A percentile compares a stretch with the other conserved stretches of the same genome.
These are phyloP conservation scores for Eimeria acervulina DNA, from an alignment of 169 alveolate species.

Conservation along the genomic window DNA sequence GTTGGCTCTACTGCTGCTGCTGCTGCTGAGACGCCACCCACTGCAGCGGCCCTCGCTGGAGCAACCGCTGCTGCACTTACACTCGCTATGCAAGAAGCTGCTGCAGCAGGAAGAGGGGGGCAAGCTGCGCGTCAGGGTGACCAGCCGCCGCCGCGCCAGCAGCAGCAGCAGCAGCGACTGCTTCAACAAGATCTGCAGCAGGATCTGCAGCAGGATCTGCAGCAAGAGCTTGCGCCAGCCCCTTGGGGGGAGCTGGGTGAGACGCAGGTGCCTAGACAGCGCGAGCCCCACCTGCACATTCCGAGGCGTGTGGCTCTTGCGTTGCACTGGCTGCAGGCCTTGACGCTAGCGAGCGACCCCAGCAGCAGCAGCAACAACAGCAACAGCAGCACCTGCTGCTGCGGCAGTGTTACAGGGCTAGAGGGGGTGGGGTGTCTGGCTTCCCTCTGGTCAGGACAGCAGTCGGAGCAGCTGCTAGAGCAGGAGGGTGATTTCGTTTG, in stretches of 20 bases:
- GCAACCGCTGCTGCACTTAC: constrained; percentile 57
- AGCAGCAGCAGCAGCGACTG: background rate
- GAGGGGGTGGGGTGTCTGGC: constrained; percentile 16
- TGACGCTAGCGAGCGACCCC: background rate
- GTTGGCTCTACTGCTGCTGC: background rate
- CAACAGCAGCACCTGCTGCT: background rate
- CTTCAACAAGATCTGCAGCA: too few species aligned
- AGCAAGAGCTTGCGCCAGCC: background rate
- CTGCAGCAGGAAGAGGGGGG: constrained; percentile 14
- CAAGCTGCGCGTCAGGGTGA: background rate
- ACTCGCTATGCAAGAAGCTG: background rate
- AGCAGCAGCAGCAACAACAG: constrained; percentile 2
- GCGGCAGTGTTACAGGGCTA: background rate
- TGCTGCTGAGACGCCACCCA: background rate
- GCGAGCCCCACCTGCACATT: constrained; percentile 55
- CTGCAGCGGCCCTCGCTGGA: constrained; percentile 21
- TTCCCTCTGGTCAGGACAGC: constrained; percentile 9
- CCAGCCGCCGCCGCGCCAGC: background rate
- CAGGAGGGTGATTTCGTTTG: background rate
- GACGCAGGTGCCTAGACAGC: constrained; percentile 25
- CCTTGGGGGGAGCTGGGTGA: background rate
- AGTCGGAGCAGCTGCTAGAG: constrained; percentile 4
- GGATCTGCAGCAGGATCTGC: too few species aligned
- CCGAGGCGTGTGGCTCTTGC: constrained; percentile 56
- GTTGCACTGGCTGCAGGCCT: constrained; percentile 40